Percentiles rank a stretch among this genome's conserved stretches.
Evolutionary conservation across 2,329 filamentous ascomycete genomes (phyloP).

Genomic region (Hypoxylon rubiginosum): DNA sequence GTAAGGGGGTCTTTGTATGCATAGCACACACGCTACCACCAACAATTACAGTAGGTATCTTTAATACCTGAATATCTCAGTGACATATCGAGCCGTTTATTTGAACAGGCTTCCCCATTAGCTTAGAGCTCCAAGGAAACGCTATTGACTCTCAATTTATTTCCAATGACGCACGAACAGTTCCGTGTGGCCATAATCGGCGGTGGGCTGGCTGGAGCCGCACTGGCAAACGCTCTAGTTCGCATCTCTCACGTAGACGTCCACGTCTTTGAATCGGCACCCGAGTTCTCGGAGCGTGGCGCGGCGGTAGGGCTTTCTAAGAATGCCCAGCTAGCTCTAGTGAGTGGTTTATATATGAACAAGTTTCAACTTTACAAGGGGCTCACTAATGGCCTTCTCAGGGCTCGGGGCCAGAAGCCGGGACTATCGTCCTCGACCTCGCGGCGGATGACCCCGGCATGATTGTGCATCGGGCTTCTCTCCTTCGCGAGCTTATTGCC

Average conservation of each 20-base stretch:
- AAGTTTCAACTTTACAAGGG: neutral
- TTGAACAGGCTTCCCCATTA: neutral
- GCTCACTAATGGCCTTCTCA: neutral
- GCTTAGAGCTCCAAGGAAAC: neutral
- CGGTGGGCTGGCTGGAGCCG: conserved; percentile 19
- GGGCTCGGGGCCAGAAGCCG: conserved; percentile 23
- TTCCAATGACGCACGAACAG: neutral
- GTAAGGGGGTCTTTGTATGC: too few relatives aligned
- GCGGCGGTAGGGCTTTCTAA: conserved; percentile 5
- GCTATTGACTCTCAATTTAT: neutral
- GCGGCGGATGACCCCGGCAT: neutral
- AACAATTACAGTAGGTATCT: too few relatives aligned
- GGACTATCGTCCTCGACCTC: conserved; percentile 6
- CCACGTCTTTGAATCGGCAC: conserved; percentile 23
- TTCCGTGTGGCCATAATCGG: conserved; percentile 20
- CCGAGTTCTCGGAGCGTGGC: conserved; percentile 26
- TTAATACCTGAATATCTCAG: too few relatives aligned
- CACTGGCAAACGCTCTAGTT: conserved; percentile 14
- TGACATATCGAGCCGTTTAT: conserved; percentile 6
- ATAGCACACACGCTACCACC: too few relatives aligned
- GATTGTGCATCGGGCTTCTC: conserved; percentile 12
- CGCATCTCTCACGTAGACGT: conserved; percentile 6
- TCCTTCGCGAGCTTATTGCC: conserved; percentile 17
- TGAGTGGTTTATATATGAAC: too few relatives aligned
- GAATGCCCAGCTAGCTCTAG: conserved; percentile 3